phyloP scores from a whole-genome alignment of 805 yeast species.

The Danielia reshetovae region DNA sequence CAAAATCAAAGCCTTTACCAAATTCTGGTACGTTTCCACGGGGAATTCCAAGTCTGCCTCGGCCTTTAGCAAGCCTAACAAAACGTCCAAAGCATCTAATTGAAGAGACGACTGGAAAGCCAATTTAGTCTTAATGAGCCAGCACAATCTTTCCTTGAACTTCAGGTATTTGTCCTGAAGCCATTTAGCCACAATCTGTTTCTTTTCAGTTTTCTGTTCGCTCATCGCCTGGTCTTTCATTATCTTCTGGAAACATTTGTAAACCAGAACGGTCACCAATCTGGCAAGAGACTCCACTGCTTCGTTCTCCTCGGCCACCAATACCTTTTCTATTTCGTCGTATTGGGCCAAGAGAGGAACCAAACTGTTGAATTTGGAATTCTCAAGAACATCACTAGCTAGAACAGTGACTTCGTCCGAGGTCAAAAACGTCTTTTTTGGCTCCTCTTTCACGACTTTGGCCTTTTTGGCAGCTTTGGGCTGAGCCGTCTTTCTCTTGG shows the following conservation, averaged over 20 bases:
- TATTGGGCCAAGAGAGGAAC: slow-evolving; percentile 43
- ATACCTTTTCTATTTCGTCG: slow-evolving; percentile 18
- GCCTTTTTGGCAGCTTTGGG: background rate
- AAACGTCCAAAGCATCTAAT: slow-evolving; percentile 49
- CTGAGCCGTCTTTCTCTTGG: slow-evolving; percentile 18
- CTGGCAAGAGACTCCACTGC: slow-evolving; percentile 33
- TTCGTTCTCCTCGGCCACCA: slow-evolving; percentile 15
- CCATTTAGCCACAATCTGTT: slow-evolving; percentile 57
- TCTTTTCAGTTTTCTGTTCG: slow-evolving; percentile 40
- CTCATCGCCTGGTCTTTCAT: slow-evolving; percentile 36
- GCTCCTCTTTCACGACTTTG: slow-evolving; percentile 5
- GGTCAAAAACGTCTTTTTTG: slow-evolving; percentile 10
- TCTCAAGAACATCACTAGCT: slow-evolving; percentile 31
- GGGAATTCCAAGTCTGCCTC: slow-evolving; percentile 58
- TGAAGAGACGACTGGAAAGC: slow-evolving; percentile 50
- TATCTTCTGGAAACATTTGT: slow-evolving; percentile 46
- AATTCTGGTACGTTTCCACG: slow-evolving; percentile 42
- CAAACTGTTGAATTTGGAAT: slow-evolving; percentile 55
- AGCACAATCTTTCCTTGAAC: slow-evolving; percentile 45
- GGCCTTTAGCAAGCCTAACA: slow-evolving; percentile 50
- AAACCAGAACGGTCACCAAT: slow-evolving; percentile 38
- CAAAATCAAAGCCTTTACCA: slow-evolving; percentile 29
- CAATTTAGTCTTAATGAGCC: slow-evolving; percentile 35
- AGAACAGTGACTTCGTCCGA: slow-evolving; percentile 20
- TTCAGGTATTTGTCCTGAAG: slow-evolving; percentile 52